Conservation (phyloP, 805 yeast genomes). For the Candida odintsovae region DNA sequence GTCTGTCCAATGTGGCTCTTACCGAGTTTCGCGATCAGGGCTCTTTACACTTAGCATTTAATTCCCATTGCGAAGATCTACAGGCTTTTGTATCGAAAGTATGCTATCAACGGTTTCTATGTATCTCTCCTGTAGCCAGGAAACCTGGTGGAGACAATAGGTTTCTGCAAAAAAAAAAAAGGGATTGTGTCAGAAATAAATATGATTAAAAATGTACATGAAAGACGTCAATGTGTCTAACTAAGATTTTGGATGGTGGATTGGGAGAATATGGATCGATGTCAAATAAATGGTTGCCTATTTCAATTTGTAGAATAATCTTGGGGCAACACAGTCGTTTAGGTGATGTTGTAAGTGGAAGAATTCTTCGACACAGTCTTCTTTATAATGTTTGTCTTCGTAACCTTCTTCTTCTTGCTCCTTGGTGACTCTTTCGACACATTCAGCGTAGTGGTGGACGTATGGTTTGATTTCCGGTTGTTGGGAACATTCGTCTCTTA, state of each 20-base stretch:
- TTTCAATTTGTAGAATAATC: conserved; percentile 79
- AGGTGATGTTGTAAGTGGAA: conserved; percentile 95
- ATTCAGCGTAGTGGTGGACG: conserved; percentile 88
- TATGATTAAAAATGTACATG: not conserved
- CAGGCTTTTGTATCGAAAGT: not conserved
- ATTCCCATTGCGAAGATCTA: too few relatives aligned
- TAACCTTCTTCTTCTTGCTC: conserved; percentile 82
- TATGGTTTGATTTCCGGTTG: conserved; percentile 62
- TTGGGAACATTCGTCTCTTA: conserved; percentile 65
- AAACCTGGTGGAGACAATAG: not conserved
- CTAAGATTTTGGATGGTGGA: not conserved
- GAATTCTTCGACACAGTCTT: conserved; percentile 97
- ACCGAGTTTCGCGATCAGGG: too few relatives aligned
- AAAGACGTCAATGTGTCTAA: not conserved
- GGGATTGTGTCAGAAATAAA: not conserved
- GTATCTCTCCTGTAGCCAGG: not conserved
- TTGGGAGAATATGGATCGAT: not conserved
- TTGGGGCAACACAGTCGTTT: conserved; percentile 89
- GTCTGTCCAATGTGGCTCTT: not conserved
- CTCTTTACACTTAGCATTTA: too few relatives aligned
- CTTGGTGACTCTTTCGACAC: conserved; percentile 90
- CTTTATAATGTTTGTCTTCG: conserved; percentile 76
- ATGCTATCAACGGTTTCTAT: not conserved
- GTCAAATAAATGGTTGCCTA: conserved; percentile 30
- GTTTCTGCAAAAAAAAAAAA: not conserved